Evolutionary conservation across 2,329 filamentous ascomycete species (phyloP), one percentile per base, ranked within the genome.

Genomic region (Thermoascus crustaceus): DNA sequence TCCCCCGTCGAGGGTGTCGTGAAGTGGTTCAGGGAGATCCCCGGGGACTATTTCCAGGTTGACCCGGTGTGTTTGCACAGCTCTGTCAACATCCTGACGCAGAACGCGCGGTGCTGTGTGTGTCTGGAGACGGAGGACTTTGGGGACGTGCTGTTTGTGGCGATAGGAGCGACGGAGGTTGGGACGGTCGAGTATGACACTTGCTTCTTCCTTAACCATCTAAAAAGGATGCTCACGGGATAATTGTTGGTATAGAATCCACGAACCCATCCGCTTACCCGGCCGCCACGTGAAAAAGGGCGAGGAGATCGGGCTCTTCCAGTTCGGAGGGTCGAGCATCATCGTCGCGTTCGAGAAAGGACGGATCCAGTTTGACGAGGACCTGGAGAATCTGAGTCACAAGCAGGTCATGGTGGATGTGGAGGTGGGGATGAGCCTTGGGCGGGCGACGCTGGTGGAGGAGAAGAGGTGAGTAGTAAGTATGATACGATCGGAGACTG

Each of bases 11-110:
- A 48, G 0, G 65, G 66, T 2, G 58, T 34, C 3, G 49, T 68
- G 2, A 58, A 53, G 39, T 46, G 49, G 39, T 62, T 58, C 34
- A 55, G 55, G 31, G 55, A 55, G 7, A 58, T 68, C 10, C 59
- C 61, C 1, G 64, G 66, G 0, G 57, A 63, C 30, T 67, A 67
- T 40, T 68, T 67, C 35, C 54, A 64, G 25, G 63, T 68, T 17
- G 62, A 67, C 42, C 60, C 65, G 5, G 18, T 55, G 10, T 49
- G 46, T 8, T 31, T 61, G 11, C 42, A 45, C 26, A 62, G 54
- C 32, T 35, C 46, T 22, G 52, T 66, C 11, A 55, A 64, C 34
- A 61, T 64, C 14, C 38, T 64, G 38, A 62, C 59, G 5, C 43
- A 46, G 5, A 66, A 66, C 41, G 55, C 58, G n/a, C 41, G 62